Conservation (phyloP, 1,139 yeast genomes). For the Keqinozyma sinolaborantium region DNA sequence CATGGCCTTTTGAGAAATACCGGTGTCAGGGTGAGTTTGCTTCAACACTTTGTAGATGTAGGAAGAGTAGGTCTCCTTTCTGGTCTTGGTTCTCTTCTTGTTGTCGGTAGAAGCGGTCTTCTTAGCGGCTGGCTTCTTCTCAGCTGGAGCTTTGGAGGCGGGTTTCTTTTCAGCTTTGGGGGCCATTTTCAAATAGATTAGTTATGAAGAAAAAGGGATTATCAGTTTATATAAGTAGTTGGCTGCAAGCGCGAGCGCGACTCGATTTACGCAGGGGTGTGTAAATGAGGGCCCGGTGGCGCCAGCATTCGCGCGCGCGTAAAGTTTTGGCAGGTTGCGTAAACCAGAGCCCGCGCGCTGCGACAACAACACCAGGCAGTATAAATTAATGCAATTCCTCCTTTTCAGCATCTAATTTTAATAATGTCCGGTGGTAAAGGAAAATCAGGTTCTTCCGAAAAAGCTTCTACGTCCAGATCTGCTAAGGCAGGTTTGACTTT, state of each 20-base stretch:
- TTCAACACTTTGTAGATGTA: conserved; percentile 98
- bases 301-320: not conserved
- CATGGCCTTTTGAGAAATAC: conserved; percentile 99
- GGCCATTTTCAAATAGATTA: conserved; percentile 59
- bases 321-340: no score
- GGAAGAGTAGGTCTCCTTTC: conserved; percentile 99
- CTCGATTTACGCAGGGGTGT: not conserved
- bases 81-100: conserved; percentile 94
- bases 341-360: no score
- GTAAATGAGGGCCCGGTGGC: no score
- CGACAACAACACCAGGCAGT: no score
- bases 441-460: conserved; percentile 50
- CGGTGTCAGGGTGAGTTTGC: conserved; percentile 99
- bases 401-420: conserved; percentile 12
- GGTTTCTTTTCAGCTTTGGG: conserved; percentile 98
- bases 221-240: not conserved
- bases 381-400: no score
- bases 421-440: conserved; percentile 54
- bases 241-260: not conserved
- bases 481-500: conserved; percentile 53
- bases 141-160: conserved; percentile 98
- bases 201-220: conserved; percentile 13
- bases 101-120: conserved; percentile 83
- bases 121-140: conserved; percentile 94
- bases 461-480: conserved; percentile 52